Base-by-base conservation (phyloP, 495 filamentous ascomycete genomes). In the Jackrogersella multiformis region DNA sequence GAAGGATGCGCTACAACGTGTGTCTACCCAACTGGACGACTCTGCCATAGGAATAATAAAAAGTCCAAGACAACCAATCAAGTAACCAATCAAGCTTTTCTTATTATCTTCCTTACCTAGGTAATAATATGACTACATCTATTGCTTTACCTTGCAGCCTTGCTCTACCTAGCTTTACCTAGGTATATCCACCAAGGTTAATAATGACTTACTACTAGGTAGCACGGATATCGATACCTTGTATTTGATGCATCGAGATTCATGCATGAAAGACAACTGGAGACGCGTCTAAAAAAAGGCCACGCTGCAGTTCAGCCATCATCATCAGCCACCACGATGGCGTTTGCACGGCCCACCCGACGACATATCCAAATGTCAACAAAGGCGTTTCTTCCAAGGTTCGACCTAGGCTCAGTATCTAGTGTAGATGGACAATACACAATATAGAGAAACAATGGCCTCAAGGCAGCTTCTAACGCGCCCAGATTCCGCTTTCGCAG, bases 191-290 rank as follows among this genome's bases (percentile, higher is more conserved):
- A 24, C 54, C n/a, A n/a, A n/a, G n/a, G n/a, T n/a, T n/a, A n/a
- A n/a, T 38, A 44, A 30, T 32, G 28, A 59, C 56, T 54, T 59
- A 66, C 55, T 48, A 66, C 26, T 30, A 4, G 7, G 4, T 30
- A 30, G 26, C 7, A 30, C 7, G 26, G 26, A 23, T 55, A 46
- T 35, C 24, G 55, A 53, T 30, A 46, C 20, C 42, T 30, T 26
- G 42, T 48, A n/a, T 56, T 46, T 62, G 38, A 39, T 62, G 57
- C 44, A 56, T 56, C 24, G 12, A 24, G 35, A 30, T n/a, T 51
- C 46, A 63, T 68, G 65, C 65, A 68, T 34, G 58, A 68, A 63
- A 53, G 58, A 58, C 45, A 62, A 46, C 52, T 21, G 26, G 23
- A 52, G 36, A 46, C 32, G 52, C 44, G 45, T 44, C 45, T 42